Evolutionary conservation across 2,329 filamentous ascomycete species (phyloP).

Genomic region (Decorospora gaudefroyi): DNA sequence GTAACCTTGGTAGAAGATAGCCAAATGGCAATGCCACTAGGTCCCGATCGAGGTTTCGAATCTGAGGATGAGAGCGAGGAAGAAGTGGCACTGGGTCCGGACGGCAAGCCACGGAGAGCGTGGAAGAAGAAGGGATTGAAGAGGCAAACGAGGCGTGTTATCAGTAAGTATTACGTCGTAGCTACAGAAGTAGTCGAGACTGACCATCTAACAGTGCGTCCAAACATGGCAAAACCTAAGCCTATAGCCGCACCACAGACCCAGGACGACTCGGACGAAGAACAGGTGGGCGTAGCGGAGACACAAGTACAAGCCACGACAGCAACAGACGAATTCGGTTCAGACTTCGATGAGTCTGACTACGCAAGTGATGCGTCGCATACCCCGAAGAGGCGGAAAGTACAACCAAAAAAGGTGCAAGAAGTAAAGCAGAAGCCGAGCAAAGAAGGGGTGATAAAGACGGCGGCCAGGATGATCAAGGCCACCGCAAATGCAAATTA

Average conservation of each 20-base stretch:
- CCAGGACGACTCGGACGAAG: conserved; percentile 37
- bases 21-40: conserved; percentile 52
- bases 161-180: conserved; percentile 49
- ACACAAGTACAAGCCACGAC: conserved; percentile 32
- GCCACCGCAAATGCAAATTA: conserved; percentile 56
- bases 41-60: conserved; percentile 49
- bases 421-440: conserved; percentile 16
- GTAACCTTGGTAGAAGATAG: conserved; percentile 51
- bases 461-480: conserved; percentile 52
- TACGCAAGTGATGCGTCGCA: conserved; percentile 50
- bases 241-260: conserved; percentile 40
- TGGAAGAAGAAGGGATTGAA: conserved; percentile 88
- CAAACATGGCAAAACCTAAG: conserved; percentile 50
- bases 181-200: conserved; percentile 5
- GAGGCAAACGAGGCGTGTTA: conserved; percentile 71
- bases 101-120: conserved; percentile 63
- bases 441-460: conserved; percentile 43
- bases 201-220: conserved; percentile 46
- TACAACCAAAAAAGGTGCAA: conserved; percentile 22
- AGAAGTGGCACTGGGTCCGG: conserved; percentile 52
- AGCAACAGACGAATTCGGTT: conserved; percentile 45
- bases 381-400: conserved; percentile 38
- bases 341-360: conserved; percentile 47
- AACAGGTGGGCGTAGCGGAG: conserved; percentile 49
- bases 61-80: conserved; percentile 65